Base-by-base conservation (phyloP, 805 yeast species). In the Geotrichum ghanense region DNA sequence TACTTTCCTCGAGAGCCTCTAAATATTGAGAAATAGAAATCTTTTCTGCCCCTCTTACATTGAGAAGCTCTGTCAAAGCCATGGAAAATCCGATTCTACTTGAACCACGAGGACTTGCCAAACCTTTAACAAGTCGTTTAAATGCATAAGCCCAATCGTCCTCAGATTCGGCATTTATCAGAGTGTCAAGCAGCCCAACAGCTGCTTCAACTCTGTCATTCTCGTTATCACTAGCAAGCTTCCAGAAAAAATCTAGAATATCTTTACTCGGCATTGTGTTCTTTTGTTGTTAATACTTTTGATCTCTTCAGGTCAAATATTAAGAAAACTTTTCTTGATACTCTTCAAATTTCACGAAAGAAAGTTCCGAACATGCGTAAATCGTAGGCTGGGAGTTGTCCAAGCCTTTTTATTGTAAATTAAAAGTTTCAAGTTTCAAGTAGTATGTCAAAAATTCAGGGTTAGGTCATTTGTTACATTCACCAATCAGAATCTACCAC, bases 1-100 rank as follows among this genome's bases (percentile, higher is more conserved):
- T 67, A 34, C 68, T 68, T 5, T 53, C 50, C 31, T 58, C 62
- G 41, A 70, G 56, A 49, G 66, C 58, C 2, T 54, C 55, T 26
- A 73, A 52, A 57, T 73, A 59, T 50, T 68, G 53, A 26, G 66
- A 53, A 41, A 72, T 49, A 45, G 74, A 56, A 53, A 78, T 57
- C 3, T 54, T 44, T 5, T 51, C 55, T 31, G 37, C 12, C 51
- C 46, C 42, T 46, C 72, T 52, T 14, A 53, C 49, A 12, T 47
- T 46, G 17, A 66, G 50, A 9, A 66, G 51, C 61, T 90, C 97
- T 0, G 89, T 77, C 41, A 90, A 65, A 41, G 95, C 90, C 73
- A 86, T 76, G 2, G 95, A 84, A 58, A 82, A 90, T 3, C 97
- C 97, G 23, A 85, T 65, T 48, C 97, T 70, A 1, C 95, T 92